A percentile compares a stretch with the other conserved stretches of the same genome.
These are phyloP conservation scores for Vigna nakashimae DNA, from an alignment of 306 rosid species.

Conservation along the genomic window DNA sequence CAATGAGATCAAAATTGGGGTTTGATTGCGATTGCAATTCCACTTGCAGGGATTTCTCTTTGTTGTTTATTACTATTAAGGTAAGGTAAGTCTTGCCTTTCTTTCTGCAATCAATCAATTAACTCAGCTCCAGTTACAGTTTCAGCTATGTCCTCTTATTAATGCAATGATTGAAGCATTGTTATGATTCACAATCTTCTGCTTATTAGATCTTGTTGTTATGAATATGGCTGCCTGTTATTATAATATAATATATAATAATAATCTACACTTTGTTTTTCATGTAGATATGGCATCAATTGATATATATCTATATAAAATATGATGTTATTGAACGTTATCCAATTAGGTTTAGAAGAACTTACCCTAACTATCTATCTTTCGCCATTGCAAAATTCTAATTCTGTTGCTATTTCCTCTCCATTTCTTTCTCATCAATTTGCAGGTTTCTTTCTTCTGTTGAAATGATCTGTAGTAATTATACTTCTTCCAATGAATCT, in stretches of 20 bases:
- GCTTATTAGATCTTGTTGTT: conserved; percentile 20
- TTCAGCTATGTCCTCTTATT: background rate
- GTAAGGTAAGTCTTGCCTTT: conserved; percentile 21
- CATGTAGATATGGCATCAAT: background rate
- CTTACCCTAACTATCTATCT: conserved; percentile 3
- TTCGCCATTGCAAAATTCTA: conserved; percentile 2
- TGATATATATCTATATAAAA: background rate
- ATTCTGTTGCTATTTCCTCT: conserved; percentile 6
- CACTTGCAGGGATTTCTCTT: conserved; percentile 1
- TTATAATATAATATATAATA: background rate
- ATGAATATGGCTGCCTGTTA: background rate
- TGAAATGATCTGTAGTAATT: conserved; percentile 68
- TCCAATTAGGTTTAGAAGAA: background rate
- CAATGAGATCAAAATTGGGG: conserved; percentile 39
- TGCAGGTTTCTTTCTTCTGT: conserved; percentile 60
- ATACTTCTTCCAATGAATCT: conserved; percentile 61
- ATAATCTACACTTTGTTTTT: background rate
- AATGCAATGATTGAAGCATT: background rate
- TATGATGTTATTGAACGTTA: background rate
- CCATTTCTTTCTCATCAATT: conserved; percentile 9
- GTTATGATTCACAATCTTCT: conserved; percentile 2
- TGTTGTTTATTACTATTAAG: conserved; percentile 6
- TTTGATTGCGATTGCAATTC: conserved; percentile 2
- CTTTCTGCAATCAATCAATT: conserved; percentile 11
- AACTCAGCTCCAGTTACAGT: background rate